Evolutionary conservation across 345 rosid species (phyloP).

Genomic region (Ceriops decandra): DNA sequence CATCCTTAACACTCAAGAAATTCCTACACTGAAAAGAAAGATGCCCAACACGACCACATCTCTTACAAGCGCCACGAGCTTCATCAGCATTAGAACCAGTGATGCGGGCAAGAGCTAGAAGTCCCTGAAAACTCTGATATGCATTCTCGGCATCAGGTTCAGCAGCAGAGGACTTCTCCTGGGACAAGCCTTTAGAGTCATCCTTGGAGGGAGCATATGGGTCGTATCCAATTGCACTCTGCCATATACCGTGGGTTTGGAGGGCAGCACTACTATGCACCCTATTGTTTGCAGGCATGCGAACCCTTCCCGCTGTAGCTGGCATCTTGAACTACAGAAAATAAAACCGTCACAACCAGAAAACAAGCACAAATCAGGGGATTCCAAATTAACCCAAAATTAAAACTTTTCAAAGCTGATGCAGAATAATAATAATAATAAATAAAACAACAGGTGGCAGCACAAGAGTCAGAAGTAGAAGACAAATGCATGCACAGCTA

Average conservation of each 20-base stretch:
- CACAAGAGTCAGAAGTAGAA: too few species aligned
- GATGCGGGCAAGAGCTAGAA: slow-evolving; percentile 75
- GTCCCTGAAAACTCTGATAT: slow-evolving; percentile 75
- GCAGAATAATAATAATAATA: too few species aligned
- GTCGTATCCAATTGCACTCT: slow-evolving; percentile 91
- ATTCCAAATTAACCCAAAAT: background rate
- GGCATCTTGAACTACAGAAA: slow-evolving; percentile 57
- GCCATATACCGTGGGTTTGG: slow-evolving; percentile 98
- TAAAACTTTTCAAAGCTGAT: background rate
- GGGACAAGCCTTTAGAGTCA: slow-evolving; percentile 51
- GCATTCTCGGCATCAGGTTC: slow-evolving; percentile 76
- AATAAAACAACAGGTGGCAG: too few species aligned
- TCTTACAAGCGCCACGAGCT: slow-evolving; percentile 90
- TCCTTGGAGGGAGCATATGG: slow-evolving; percentile 94
- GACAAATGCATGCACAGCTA: too few species aligned
- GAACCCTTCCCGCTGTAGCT: slow-evolving; percentile 99
- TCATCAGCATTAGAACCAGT: slow-evolving; percentile 75
- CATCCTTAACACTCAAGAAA: slow-evolving; percentile 75
- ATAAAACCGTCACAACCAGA: slow-evolving; percentile 7
- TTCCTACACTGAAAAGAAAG: slow-evolving; percentile 86
- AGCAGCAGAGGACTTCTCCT: slow-evolving; percentile 31
- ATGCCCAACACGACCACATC: slow-evolving; percentile 93
- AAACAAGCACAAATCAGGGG: background rate
- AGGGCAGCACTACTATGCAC: slow-evolving; percentile 98
- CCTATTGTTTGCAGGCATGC: slow-evolving; percentile 99